These are phyloP conservation scores for Ampelocalamus luodianensis DNA, from an alignment of 176 grass and related monocot genomes.

Conservation along the genomic window DNA sequence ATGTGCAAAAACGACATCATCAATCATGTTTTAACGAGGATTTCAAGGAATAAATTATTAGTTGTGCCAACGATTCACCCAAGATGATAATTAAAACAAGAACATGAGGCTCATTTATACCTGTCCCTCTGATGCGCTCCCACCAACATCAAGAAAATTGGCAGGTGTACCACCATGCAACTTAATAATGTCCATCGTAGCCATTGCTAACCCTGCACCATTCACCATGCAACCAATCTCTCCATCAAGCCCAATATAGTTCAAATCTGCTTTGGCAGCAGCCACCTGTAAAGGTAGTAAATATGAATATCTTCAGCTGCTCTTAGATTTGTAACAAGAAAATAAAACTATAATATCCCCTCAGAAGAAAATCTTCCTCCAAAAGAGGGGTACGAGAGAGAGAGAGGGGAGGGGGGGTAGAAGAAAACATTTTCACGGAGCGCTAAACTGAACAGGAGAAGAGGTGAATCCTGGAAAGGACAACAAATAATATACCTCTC, in stretches of 20 bases:
- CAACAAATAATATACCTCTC: slow-evolving; percentile 60
- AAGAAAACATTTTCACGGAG: neutral
- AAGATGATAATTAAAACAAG: neutral
- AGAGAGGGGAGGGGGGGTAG: neutral
- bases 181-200: slow-evolving; percentile 99
- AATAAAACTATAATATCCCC: neutral
- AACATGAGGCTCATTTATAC: slow-evolving; percentile 49
- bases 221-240: slow-evolving; percentile 99
- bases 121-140: slow-evolving; percentile 96
- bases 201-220: slow-evolving; percentile 98
- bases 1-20: slow-evolving; percentile 5
- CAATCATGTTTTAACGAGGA: neutral
- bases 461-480: slow-evolving; percentile 8
- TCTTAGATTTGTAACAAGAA: slow-evolving; percentile 10
- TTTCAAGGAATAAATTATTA: slow-evolving; percentile 30
- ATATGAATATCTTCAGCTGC: slow-evolving; percentile 28
- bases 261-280: slow-evolving; percentile 95
- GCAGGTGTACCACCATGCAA: slow-evolving; percentile 97
- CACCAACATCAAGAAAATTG: slow-evolving; percentile 99
- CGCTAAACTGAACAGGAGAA: slow-evolving; percentile 9
- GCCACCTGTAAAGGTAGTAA: slow-evolving; percentile 62
- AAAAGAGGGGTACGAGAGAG: slow-evolving; percentile 10
- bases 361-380: neutral
- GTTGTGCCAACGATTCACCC: slow-evolving; percentile 2
- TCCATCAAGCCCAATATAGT: slow-evolving; percentile 98